Evolutionary conservation across 805 yeast genomes (phyloP), one percentile per base, ranked within the genome.

Genomic region (Metschnikowia baotianmanensis): DNA sequence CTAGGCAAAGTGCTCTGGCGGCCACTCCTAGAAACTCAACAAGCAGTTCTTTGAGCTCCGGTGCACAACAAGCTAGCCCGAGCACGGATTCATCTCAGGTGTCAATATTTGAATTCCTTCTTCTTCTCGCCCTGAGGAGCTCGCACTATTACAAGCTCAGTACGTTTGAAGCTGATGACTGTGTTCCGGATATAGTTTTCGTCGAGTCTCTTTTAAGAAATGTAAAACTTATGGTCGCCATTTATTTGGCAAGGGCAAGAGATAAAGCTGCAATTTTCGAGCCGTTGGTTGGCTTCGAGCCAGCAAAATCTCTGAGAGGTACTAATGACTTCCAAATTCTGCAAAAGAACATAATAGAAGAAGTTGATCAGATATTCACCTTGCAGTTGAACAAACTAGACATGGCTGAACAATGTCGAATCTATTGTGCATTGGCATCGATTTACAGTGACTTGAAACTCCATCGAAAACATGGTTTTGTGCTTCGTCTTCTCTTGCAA

Each of bases 161-260:
- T 27, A 67, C 77, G 5, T 58, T 67, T 28, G 80, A 76, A 41
- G 70, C 74, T 7, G 87, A 81, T 41, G 96, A 91, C 48, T 77
- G 77, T 48, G 90, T 83, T 0, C 97, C 98, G 0, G 91, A 82
- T 44, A 61, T 83, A 1, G 89, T 89, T 0, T 85, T 80, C 48
- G 78, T 84, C 31, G 96, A 88, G 48, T 71, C 83, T 2, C 67
- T 85, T 2, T 50, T 89, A 23, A 71, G 96, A 44, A 76, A 72
- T 37, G 63, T 82, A 17, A 78, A 79, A 40, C 72, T 86, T 38
- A 74, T 84, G 73, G 71, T 82, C 1, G 58, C 69, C 8, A 58
- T 80, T 4, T 71, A 71, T 46, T 55, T 72, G 2, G 75, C 77
- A 24, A 77, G 74, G 2, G 31, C 51, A n/a, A 56, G 38, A 4